Evolutionary conservation across 306 rosid species (phyloP), one percentile per base, ranked within the genome.

Genomic region (Quercus dentata): DNA sequence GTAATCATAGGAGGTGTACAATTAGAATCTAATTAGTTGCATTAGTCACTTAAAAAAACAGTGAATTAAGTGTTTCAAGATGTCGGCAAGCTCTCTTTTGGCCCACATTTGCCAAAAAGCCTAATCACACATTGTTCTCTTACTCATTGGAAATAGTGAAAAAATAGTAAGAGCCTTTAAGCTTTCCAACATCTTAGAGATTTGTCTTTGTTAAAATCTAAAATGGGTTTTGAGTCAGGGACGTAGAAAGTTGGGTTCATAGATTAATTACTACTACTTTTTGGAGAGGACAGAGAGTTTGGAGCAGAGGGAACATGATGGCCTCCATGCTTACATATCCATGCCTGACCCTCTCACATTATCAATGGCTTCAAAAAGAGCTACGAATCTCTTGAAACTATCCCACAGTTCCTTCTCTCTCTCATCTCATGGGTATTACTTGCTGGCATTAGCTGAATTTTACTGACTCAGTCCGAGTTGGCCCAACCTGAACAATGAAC

Each of bases 271-370:
- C 58, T 79, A 73, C 5, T 71, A 79, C 83, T 83, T 90, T 79
- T 85, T 77, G 74, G 58, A 77, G 85, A 76, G 78, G 86, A 84
- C 71, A 85, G 75, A 86, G 84, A 81, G 89, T 87, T 87, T 84
- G 94, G 84, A 84, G 83, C 77, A 87, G 87, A 89, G 95, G 95
- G 92, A 90, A 87, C 97, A 90, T 85, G 90, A 86, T 89, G 88
- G 86, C 87, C 85, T 89, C 86, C 91, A 90, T 82, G 87, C 80
- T 86, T 84, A 82, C 88, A 85, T 74, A 76, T 80, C 89, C 90
- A 84, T 79, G 81, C 88, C 80, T 82, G 41, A 49, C 58, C 65
- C 68, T 74, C 30, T 20, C 71, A 78, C 74, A 74, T 79, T 76
- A 83, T 78, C 88, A 80, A 46, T 65, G 73, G 83, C 84, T 83